Base-by-base conservation (phyloP, 345 rosid species). In the Ceriops decandra region DNA sequence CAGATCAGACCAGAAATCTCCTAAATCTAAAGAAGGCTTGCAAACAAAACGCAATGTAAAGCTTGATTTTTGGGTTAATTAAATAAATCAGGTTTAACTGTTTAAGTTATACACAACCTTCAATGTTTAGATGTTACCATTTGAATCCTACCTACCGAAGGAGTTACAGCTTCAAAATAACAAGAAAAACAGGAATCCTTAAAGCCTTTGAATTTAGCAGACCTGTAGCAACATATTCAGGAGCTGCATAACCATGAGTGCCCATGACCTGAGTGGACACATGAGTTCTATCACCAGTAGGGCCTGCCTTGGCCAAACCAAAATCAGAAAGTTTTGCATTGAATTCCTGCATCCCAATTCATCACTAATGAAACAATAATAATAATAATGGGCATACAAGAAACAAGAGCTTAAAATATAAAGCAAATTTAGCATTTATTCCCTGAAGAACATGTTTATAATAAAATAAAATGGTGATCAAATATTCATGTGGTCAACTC, bases 171-270 rank as follows among this genome's bases (percentile, higher is more conserved):
- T 42, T 38, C 6, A 62, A 16, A 26, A 46, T 11, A 36, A 24
- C 21, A 16, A 16, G 33, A 16, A 42, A 38, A 24, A 5, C 9
- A 7, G 1, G 20, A 46, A 67, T 21, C 47, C 21, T 58, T 20
- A 19, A 26, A 31, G 36, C 46, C 46, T 24, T 20, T 26, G 16
- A 36, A 16, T 9, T 7, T 6, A 30, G 24, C 65, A 1, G 27
- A 91, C 98, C 90, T 80, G 86, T 86, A 63, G 82, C 87, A 31
- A 85, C 66, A 57, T 87, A 87, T 56, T 85, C 87, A 8, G 91
- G 91, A 13, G 87, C 88, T 52, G 84, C 82, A 67, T 87, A 87
- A 49, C 92, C 92, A 22, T 79, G 70, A 67, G 92, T 83, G 20
- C 92, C 89, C 78, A 85, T 49, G 30, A 87, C 80, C 73, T 70